phyloP scores from a whole-genome alignment of 1,284 basidiomycete species.

The Ceratobasidium papillatum region DNA sequence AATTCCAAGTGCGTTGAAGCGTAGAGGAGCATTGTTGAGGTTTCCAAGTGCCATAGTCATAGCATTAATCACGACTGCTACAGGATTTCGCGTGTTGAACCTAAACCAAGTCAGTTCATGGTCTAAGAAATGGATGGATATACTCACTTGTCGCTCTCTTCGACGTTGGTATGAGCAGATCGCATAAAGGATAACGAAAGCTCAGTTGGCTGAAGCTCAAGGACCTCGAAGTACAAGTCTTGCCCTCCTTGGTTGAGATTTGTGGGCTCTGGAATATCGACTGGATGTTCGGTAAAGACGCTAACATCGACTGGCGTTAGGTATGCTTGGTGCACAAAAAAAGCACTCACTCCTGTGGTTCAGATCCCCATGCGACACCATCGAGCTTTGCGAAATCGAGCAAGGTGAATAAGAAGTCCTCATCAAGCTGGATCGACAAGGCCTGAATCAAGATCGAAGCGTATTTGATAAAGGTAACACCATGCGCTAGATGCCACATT shows the following conservation, averaged over 20 bases:
- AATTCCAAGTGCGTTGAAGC: constrained; percentile 93
- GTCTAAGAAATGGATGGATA: not conserved
- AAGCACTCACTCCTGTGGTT: constrained; percentile 68
- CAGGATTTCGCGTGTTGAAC: constrained; percentile 86
- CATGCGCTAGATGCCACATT: constrained; percentile 63
- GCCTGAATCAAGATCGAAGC: constrained; percentile 95
- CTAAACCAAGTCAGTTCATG: constrained; percentile 53
- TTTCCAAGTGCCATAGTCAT: constrained; percentile 98
- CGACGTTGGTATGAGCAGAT: constrained; percentile 90
- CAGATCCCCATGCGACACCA: constrained; percentile 87
- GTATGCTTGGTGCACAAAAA: not conserved
- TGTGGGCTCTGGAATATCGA: constrained; percentile 82
- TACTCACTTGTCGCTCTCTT: constrained; percentile 77
- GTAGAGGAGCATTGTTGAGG: constrained; percentile 95
- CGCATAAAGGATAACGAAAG: constrained; percentile 97
- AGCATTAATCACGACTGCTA: constrained; percentile 94
- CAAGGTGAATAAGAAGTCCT: constrained; percentile 93
- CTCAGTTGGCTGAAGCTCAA: constrained; percentile 96
- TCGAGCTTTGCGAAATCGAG: constrained; percentile 93
- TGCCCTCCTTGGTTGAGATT: constrained; percentile 66
- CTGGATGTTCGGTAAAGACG: constrained; percentile 77
- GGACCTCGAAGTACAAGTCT: constrained; percentile 94
- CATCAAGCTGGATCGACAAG: constrained; percentile 94
- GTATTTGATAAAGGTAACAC: constrained; percentile 97
- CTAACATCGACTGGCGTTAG: constrained; percentile 55